phyloP scores from a whole-genome alignment of 23 red algal species.

The Rhodosorus marinus region DNA sequence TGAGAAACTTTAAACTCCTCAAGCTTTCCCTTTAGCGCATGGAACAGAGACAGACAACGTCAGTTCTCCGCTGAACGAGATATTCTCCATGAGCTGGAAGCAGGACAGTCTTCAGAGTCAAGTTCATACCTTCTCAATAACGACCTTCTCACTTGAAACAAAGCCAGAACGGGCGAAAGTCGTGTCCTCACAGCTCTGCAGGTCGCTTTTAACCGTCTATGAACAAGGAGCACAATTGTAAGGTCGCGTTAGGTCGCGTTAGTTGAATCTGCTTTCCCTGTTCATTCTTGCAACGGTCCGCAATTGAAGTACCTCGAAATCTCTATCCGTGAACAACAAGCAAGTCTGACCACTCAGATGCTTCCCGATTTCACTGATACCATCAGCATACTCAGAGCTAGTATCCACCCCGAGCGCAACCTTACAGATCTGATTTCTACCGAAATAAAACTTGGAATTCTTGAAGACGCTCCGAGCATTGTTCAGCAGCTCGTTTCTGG shows the following conservation, averaged over 20 bases:
- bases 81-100: no score
- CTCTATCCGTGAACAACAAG: conserved; percentile 60
- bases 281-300: no score
- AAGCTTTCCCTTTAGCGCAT: conserved; percentile 17
- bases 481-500: conserved; percentile 49
- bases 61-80: no score
- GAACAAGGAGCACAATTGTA: conserved; percentile 45
- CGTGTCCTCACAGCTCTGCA: conserved; percentile 12
- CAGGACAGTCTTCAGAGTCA: no score
- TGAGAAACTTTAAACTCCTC: conserved; percentile 23
- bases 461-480: conserved; percentile 34
- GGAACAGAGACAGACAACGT: no score
- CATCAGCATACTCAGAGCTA: conserved; percentile 38
- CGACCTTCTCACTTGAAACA: conserved; percentile 16
- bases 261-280: no score
- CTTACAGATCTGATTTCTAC: conserved; percentile 34
- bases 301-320: no score
- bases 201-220: no score
- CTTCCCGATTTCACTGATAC: conserved; percentile 16
- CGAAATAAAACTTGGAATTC: conserved; percentile 58
- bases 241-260: no score
- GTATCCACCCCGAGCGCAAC: conserved; percentile 28
- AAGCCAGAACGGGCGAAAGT: conserved; percentile 45
- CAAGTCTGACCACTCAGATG: conserved; percentile 41
- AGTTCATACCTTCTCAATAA: no score